A percentile compares a stretch with the other conserved stretches of the same genome.
Evolutionary conservation across 2,329 filamentous ascomycete species (phyloP).

Genomic region (Xylaria sp.): DNA sequence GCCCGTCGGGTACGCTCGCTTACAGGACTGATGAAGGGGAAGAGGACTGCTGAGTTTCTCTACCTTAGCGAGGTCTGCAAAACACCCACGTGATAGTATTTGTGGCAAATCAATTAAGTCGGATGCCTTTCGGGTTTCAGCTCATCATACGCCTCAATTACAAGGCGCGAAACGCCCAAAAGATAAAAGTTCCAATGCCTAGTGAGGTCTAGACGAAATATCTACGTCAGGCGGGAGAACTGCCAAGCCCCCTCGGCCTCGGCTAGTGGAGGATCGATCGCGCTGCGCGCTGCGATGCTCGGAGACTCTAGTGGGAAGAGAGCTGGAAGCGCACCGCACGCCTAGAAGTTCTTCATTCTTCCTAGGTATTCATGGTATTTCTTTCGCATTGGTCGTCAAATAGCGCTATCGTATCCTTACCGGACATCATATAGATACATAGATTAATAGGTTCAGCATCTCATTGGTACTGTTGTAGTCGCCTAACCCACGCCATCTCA

Average conservation of each 20-base stretch:
- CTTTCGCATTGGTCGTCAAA: background rate
- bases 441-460: background rate
- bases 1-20: constrained; percentile 26
- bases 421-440: background rate
- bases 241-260: constrained; percentile 22
- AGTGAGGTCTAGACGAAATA: background rate
- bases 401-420: background rate
- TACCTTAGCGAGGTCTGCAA: background rate
- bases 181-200: background rate
- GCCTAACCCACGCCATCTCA: constrained; percentile 25
- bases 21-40: background rate
- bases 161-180: constrained; percentile 6
- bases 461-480: background rate
- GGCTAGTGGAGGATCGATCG: constrained; percentile 3
- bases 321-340: background rate
- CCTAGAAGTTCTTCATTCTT: background rate
- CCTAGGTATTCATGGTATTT: background rate
- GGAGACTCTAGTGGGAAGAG: background rate
- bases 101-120: constrained; percentile 14
- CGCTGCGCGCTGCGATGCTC: constrained; percentile 1
- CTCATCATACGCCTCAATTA: constrained; percentile 23
- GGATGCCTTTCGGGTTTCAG: constrained; percentile 13
- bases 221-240: constrained; percentile 15
- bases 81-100: constrained; percentile 25
- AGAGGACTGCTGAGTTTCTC: background rate